Conservation (phyloP, 176 grass and related monocot species). For the Ensete glaucum region DNA sequence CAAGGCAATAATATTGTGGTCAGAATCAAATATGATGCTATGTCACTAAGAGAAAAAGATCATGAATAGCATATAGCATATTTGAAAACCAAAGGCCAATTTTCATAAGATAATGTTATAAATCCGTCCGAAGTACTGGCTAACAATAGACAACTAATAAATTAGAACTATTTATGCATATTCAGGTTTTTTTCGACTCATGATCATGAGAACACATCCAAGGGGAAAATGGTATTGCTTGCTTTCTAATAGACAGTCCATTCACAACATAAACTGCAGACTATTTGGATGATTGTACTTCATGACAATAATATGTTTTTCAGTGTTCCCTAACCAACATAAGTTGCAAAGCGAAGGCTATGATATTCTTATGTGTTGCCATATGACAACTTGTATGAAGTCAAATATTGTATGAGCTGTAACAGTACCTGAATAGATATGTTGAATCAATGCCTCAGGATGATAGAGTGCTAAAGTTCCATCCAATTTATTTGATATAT, state of each 20-base stretch:
- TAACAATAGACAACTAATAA: background rate
- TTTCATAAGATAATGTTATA: background rate
- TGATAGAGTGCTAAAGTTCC: constrained; percentile 58
- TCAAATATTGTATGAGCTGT: background rate
- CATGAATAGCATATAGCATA: background rate
- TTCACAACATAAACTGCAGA: background rate
- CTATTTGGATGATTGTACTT: background rate
- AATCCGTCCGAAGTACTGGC: background rate
- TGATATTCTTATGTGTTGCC: background rate
- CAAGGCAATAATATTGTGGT: too few relatives aligned
- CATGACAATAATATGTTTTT: background rate
- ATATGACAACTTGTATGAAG: background rate
- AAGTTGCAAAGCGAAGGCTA: background rate
- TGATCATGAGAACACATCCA: too few relatives aligned
- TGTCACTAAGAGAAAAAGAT: too few relatives aligned
- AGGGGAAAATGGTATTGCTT: too few relatives aligned
- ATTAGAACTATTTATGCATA: too few relatives aligned
- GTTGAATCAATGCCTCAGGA: constrained; percentile 58
- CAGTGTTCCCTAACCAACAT: background rate
- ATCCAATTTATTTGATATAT: constrained; percentile 52
- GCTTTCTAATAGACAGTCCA: too few relatives aligned
- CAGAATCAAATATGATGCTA: too few relatives aligned
- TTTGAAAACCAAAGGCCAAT: background rate
- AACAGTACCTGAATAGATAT: constrained; percentile 81
- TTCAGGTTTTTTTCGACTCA: too few relatives aligned